A percentile compares a stretch with the other conserved stretches of the same genome.
These are phyloP conservation scores for Linum lewisii DNA, from an alignment of 345 rosid species.

Conservation along the genomic window DNA sequence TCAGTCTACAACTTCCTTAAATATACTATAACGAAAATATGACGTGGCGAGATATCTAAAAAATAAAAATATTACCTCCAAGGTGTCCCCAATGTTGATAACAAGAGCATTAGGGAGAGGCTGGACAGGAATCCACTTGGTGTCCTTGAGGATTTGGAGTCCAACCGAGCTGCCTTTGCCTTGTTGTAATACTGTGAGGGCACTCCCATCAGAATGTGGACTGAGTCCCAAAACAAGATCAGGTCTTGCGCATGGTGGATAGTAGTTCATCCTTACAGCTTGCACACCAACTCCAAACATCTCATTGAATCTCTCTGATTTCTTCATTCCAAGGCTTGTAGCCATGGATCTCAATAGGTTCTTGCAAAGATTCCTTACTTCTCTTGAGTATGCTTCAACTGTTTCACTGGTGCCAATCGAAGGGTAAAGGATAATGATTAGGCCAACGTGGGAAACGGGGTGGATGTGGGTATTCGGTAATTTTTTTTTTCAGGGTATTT, in stretches of 20 bases:
- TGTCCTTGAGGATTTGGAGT: slow-evolving; percentile 73
- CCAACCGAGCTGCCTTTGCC: slow-evolving; percentile 53
- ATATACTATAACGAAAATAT: too few relatives aligned
- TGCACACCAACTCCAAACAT: slow-evolving; percentile 79
- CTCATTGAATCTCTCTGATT: slow-evolving; percentile 45
- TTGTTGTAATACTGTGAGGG: slow-evolving; percentile 86
- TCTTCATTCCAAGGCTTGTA: slow-evolving; percentile 51
- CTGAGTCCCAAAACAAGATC: slow-evolving; percentile 94
- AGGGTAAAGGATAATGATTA: too few relatives aligned
- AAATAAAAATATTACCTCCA: slow-evolving; percentile 39
- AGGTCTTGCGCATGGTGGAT: slow-evolving; percentile 90
- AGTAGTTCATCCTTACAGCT: slow-evolving; percentile 97
- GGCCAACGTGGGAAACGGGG: too few relatives aligned
- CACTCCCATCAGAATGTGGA: slow-evolving; percentile 98
- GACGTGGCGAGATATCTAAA: too few relatives aligned
- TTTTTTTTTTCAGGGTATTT: too few relatives aligned
- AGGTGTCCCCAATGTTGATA: slow-evolving; percentile 86
- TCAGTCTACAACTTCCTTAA: too few relatives aligned
- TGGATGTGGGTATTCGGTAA: too few relatives aligned
- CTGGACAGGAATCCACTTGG: slow-evolving; percentile 56
- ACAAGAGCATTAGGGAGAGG: slow-evolving; percentile 62
- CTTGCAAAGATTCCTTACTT: slow-evolving; percentile 58
- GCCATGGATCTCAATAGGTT: slow-evolving; percentile 49
- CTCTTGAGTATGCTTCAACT: slow-evolving; percentile 54
- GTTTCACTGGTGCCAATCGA: slow-evolving; percentile 34